Evolutionary conservation across 2,329 filamentous ascomycete genomes (phyloP).

Genomic region (Pseudopyrenochaeta lycopersici): DNA sequence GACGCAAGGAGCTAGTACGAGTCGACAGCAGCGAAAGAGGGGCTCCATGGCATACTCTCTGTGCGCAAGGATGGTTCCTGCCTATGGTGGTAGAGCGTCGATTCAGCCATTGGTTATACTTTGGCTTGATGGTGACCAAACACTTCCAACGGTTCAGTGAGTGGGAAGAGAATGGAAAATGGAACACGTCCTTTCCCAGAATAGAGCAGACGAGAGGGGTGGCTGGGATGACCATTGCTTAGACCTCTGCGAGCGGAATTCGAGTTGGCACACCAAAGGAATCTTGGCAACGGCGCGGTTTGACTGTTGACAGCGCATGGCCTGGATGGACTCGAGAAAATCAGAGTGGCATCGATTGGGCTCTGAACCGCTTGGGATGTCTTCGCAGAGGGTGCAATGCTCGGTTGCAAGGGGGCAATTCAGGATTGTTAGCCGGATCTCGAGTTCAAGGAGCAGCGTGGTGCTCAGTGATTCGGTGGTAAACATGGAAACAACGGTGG

Average conservation of each 20-base stretch:
- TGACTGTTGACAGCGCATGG: constrained; percentile 23
- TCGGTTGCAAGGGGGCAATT: neutral
- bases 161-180: constrained; percentile 1
- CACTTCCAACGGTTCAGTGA: too few species aligned
- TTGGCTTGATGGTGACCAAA: too few species aligned
- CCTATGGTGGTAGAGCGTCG: too few species aligned
- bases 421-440: neutral
- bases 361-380: neutral
- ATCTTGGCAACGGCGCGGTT: constrained; percentile 10
- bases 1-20: too few species aligned
- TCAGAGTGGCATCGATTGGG: neutral
- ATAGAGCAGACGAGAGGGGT: constrained; percentile 10
- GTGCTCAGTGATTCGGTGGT: neutral
- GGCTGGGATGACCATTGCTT: neutral
- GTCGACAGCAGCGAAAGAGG: too few species aligned
- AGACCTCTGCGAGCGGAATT: too few species aligned
- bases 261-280: too few species aligned
- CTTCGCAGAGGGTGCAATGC: neutral
- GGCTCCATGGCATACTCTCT: too few species aligned
- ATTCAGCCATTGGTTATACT: too few species aligned
- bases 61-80: too few species aligned
- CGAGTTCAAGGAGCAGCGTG: neutral
- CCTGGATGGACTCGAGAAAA: constrained; percentile 2
- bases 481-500: neutral
- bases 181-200: neutral